Evolutionary conservation across 306 rosid species (phyloP).

Genomic region (Gastrolobium villosum): DNA sequence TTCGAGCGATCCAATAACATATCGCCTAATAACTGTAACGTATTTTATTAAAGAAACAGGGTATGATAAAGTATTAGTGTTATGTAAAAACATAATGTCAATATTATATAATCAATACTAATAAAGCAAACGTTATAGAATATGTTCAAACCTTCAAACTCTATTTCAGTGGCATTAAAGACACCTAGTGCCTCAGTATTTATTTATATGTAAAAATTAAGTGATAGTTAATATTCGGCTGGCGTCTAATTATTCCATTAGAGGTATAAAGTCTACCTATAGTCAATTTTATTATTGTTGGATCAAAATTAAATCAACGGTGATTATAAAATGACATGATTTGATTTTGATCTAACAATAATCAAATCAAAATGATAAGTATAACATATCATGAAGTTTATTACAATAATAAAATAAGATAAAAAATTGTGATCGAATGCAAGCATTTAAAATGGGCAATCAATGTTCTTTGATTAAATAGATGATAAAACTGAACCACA

Average conservation of each 20-base stretch:
- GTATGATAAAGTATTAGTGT: neutral
- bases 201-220: neutral
- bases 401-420: neutral
- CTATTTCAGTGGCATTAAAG: neutral
- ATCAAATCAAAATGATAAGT: too few relatives aligned
- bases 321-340: too few relatives aligned
- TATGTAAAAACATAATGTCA: neutral
- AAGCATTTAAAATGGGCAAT: neutral
- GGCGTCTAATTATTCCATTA: neutral
- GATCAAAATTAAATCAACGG: too few relatives aligned
- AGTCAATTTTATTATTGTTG: too few relatives aligned
- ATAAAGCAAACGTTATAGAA: neutral
- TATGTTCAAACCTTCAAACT: neutral
- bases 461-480: neutral
- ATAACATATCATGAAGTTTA: too few relatives aligned
- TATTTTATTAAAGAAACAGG: neutral
- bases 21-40: slow-evolving; percentile 80
- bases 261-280: neutral
- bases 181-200: neutral
- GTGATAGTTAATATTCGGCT: neutral
- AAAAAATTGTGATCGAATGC: neutral
- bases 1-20: slow-evolving; percentile 86
- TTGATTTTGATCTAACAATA: too few relatives aligned
- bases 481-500: neutral
- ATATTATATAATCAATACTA: neutral